Evolutionary conservation across 2,329 filamentous ascomycete genomes (phyloP), one percentile per base, ranked within the genome.

Genomic region (Talaromyces amestolkiae): DNA sequence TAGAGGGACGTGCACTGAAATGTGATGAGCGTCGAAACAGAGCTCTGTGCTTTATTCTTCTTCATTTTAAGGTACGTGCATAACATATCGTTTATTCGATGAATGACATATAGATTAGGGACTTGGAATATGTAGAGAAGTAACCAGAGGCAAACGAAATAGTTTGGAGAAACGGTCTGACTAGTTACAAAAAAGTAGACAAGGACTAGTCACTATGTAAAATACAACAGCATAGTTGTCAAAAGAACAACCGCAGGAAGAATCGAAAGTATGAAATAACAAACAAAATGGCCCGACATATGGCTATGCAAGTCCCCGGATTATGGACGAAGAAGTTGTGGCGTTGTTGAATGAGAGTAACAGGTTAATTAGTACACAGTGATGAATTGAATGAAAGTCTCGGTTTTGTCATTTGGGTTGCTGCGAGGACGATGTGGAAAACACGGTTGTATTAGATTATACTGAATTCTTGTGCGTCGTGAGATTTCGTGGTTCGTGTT

Each of bases 91-190:
- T 31, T 31, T 3, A 3, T 1, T 31, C 27, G 6, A 1, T 31
- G 27, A 5, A 31, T 31, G 5, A 31, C 5, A 31, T 22, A 31
- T 22, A 22, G 3, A 1, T 31, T 31, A 7, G 27, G 27, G 7
- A 31, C 1, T 5, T 6, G 27, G 1, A 43, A 13, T 43, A 43
- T 43, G 9, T 11, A 11, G 9, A 22, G n/a, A 22, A 22, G 3
- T 31, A 24, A 37, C 53, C 41, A 64, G 56, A 53, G 41, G 39
- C 31, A 65, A 60, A 61, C 27, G 58, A 51, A 51, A 61, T 65
- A 19, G 27, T 61, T 65, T 65, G 64, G 58, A 65, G 41, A 61
- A 65, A 62, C 43, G 58, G 22, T 56, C 33, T 61, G 64, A 61
- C 58, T 56, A 58, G 64, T 62, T 61, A 65, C 41, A 65, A 56